Base-by-base conservation (phyloP, 257 asterid genomes). In the Ophiorrhiza pumila region DNA sequence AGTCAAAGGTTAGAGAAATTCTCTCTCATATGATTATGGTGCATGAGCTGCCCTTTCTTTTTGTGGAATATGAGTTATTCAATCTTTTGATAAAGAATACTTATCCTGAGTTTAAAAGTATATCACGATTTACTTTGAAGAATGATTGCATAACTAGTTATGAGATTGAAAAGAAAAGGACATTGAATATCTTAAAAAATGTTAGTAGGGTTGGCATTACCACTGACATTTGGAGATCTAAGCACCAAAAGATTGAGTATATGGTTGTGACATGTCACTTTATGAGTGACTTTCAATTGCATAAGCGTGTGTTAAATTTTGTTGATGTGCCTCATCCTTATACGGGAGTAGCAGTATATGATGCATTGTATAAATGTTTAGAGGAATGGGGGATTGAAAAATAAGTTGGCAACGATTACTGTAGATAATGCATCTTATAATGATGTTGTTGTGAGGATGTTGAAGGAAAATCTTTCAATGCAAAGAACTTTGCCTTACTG, bases 301-400 rank as follows among this genome's bases (percentile, higher is more conserved):
- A 71, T 0, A 58, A 58, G 18, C 18, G 29, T 37, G 55, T 53
- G 4, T 6, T 56, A 20, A 71, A 52, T 39, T 70, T 70, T 53
- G 64, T 70, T n/a, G 25, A 58, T 41, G 14, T 58, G 23, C 43
- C 76, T 57, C 46, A 68, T 7, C 32, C 69, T 18, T 61, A 42
- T 8, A 18, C 18, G 0, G 71, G 71, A 10, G 29, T 69, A 8
- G 39, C 59, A 0, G 47, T 68, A 20, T 35, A 12, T 35, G 47
- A 75, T 68, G 56, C 55, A 1, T 7, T 57, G 17, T 27, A 6
- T 11, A n/a, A 31, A 8, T 75, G 74, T 11, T 20, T n/a, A 1
- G 43, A 17, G 5, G 71, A 60, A 10, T 57, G 71, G 65, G 69
- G 43, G 8, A 75, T 75, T 37, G 62, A n/a, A 74, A 14, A 45